Base-by-base conservation (phyloP, 2,329 filamentous ascomycete genomes). In the Raffaelea arxii region DNA sequence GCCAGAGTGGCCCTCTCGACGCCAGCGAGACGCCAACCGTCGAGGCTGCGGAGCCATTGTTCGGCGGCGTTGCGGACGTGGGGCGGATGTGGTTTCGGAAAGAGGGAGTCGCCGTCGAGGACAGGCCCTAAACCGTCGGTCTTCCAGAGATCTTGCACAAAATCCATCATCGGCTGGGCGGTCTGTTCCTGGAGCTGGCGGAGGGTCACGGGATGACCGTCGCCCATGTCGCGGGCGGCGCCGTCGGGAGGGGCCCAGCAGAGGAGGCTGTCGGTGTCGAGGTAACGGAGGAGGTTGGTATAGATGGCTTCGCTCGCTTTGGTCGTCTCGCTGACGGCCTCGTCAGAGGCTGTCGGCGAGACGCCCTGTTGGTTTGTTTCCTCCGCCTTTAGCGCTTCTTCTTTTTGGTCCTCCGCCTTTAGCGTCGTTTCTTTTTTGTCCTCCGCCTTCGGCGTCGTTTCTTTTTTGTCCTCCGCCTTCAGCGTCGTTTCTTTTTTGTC, bases 251-350 rank as follows among this genome's bases (percentile, higher is more conserved):
- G 72, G 22, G 75, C 88, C 86, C 89, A 95, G 75, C 91, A 97
- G 2, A 98, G 78, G 30, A 97, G 68, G 0, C 87, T 90, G 66
- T 98, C 92, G 1, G 92, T 97, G 56, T 89, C 82, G 23, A 98
- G 75, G 64, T 97, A 97, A 41, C 84, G 78, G 73, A 97, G 77
- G 44, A 92, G 67, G 52, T 79, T 82, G 18, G 69, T n/a, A n/a
- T n/a, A n/a, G n/a, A n/a, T n/a, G n/a, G 25, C n/a, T 3, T 12
- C 16, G 12, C 24, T 25, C 3, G 41, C 44, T n/a, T 16, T 12
- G 19, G 36, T 18, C 37, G n/a, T 4, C 22, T 32, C 14, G n/a
- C 41, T 4, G 10, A 21, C 18, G 3, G n/a, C 1, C n/a, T n/a
- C n/a, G n/a, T n/a, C n/a, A n/a, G n/a, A n/a, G n/a, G n/a, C n/a